Evolutionary conservation across 148 eudicot species (phyloP).

Genomic region (Nyssa sinensis): DNA sequence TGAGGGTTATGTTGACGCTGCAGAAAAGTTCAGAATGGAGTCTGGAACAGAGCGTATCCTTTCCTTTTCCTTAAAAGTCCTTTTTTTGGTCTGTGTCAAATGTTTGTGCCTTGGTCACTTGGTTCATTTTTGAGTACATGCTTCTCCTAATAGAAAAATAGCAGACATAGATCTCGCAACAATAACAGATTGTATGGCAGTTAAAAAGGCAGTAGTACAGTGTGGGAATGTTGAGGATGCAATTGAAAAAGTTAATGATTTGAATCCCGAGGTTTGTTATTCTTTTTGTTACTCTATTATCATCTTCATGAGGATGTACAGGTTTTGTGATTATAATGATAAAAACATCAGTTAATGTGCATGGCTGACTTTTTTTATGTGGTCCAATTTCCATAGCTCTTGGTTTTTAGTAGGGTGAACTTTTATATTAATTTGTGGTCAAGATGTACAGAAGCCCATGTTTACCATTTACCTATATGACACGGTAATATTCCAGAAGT

Average conservation of each 20-base stretch:
- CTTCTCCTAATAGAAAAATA: constrained; percentile 55
- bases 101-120: not conserved
- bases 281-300: not conserved
- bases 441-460: not conserved
- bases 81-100: not conserved
- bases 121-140: constrained; percentile 12
- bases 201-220: constrained; percentile 95
- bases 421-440: not conserved
- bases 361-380: not conserved
- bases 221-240: constrained; percentile 92
- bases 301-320: not conserved
- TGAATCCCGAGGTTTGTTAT: constrained; percentile 78
- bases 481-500: not conserved
- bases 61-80: not conserved
- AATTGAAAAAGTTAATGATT: constrained; percentile 95
- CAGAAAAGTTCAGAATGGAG: constrained; percentile 80
- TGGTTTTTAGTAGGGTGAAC: not conserved
- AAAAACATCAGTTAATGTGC: not conserved
- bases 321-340: not conserved
- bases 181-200: constrained; percentile 90
- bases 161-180: constrained; percentile 93
- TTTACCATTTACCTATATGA: not conserved
- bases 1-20: constrained; percentile 94
- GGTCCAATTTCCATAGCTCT: not conserved
- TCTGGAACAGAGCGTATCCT: constrained; percentile 97